Base-by-base conservation (phyloP, 331 rosid species). In the Pyracantha coccinea region DNA sequence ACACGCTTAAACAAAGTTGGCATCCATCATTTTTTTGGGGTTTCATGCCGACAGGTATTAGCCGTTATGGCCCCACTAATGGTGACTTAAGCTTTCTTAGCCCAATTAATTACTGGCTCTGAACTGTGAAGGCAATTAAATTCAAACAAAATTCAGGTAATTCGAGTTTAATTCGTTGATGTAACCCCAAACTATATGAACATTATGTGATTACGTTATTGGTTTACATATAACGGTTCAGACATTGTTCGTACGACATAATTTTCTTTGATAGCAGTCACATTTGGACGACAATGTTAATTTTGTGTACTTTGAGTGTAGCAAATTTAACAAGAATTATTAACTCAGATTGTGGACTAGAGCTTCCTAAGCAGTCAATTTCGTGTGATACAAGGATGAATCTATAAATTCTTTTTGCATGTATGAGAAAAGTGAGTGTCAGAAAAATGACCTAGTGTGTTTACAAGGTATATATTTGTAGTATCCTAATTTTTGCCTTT, bases 1-100 rank as follows among this genome's bases (percentile, higher is more conserved):
- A 92, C 96, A 12, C 97, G 96, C 84, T 90, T 92, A 84, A 84
- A 83, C 82, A 83, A 85, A 85, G 93, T 86, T 89, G 95, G 84
- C 90, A 88, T 76, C 90, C 89, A 91, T 84, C 72, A 86, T 83
- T 81, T 80, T 80, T 81, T 71, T 11, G 62, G 83, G 84, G 80
- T 77, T 85, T 74, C 83, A 50, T 59, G n/a, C 87, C 85, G 86
- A 87, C 95, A 87, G 73, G 82, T 78, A 80, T 71, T 89, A 84
- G 84, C 88, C 86, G 83, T 85, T 80, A 78, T 68, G 88, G 80
- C 84, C 91, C 97, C 92, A 85, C 95, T 41, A 35, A 24, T 60
- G 72, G 76, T 79, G 83, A 88, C 89, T 82, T 77, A 78, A 41
- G 23, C 75, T 76, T 44, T 20, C 27, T 19, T 27, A 55, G 65